Conservation (phyloP, 1,139 yeast genomes). For the Yamadazyma triangularis region DNA sequence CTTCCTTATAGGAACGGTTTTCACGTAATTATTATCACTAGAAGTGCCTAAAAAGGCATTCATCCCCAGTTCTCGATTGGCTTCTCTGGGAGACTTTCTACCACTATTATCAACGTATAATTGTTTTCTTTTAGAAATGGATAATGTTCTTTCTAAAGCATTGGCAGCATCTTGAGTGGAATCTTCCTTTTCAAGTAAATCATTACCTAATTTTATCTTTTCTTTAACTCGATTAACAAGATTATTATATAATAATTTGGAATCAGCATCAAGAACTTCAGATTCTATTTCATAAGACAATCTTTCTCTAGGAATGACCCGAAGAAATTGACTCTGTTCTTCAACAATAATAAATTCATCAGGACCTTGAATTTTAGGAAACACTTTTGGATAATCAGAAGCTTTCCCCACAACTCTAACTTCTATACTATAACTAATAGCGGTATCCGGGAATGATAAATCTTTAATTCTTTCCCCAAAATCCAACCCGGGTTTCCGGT, state of each 20-base stretch:
- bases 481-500: constrained; percentile 17
- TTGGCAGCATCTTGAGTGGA: constrained; percentile 1
- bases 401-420: constrained; percentile 42
- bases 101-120: constrained; percentile 8
- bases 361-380: constrained; percentile 4
- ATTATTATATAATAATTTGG: constrained; percentile 25
- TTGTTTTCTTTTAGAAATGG: constrained; percentile 16
- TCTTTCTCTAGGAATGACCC: constrained; percentile 20
- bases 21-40: constrained; percentile 1
- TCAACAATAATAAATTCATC: constrained; percentile 40
- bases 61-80: background rate
- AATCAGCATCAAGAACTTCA: constrained; percentile 15
- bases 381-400: constrained; percentile 22
- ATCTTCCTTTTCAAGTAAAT: constrained; percentile 9
- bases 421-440: constrained; percentile 35
- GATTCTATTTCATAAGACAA: constrained; percentile 9
- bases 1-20: constrained; percentile 24
- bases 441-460: constrained; percentile 36
- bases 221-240: constrained; percentile 25
- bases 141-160: constrained; percentile 8
- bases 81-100: background rate
- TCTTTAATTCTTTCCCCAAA: constrained; percentile 23
- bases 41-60: background rate
- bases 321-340: constrained; percentile 28
- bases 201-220: constrained; percentile 24